Base-by-base conservation (phyloP, 306 rosid genomes). In the Inga leiocalycina region DNA sequence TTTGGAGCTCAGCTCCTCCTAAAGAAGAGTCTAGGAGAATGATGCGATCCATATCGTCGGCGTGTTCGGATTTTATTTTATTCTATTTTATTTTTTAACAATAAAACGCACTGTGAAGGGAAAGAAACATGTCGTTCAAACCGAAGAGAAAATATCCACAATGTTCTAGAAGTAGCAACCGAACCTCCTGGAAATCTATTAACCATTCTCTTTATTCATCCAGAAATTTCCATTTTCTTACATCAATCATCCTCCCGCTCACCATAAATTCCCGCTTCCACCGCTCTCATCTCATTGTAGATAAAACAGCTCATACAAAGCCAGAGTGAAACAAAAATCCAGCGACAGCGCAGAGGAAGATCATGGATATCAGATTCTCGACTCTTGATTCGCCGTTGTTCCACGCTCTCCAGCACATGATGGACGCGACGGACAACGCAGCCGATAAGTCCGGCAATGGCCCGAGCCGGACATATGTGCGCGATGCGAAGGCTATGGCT, bases 401-500 rank as follows among this genome's bases (percentile, higher is more conserved):
- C 76, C 75, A 88, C 41, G 75, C 92, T 0, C 77, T 93, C 24
- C 92, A 89, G 19, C 94, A 91, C 3, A 30, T 93, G 81, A 81
- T 84, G 75, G 93, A 91, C 6, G 2, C 54, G 2, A 17, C 84
- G 2, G 94, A 88, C 3, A 91, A 91, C 4, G 15, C 43, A 0
- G 3, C 75, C 1, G 92, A 92, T 2, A 90, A 76, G 80, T 66
- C 90, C 12, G 1, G 20, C 84, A 85, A 66, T 39, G 94, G 87
- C 14, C 95, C 97, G 0, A 80, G 92, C 12, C 62, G 76, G 1
- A 73, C 91, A 0, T 93, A 90, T 68, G 88, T 93, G 3, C 81
- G 94, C 1, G 97, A 93, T 35, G 91, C 95, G 3, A 93, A 88
- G 82, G 97, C 95, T 10, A 90, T 91, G 91, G 97, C 95, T 1